Evolutionary conservation across 1,284 basidiomycete species (phyloP).

Genomic region (Exsudoporus floridanus): DNA sequence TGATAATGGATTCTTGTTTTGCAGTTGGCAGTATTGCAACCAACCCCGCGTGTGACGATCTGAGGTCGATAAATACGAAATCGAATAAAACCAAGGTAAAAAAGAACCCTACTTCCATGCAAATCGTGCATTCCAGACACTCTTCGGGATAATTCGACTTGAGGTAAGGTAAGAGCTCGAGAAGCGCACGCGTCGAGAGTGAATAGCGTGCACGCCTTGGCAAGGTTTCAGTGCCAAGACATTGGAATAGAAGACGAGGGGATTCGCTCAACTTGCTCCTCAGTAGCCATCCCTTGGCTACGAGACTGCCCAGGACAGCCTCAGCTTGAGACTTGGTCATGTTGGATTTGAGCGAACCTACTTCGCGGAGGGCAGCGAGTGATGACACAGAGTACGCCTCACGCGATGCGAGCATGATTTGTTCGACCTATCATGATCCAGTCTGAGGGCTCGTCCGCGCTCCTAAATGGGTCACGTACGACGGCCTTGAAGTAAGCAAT

Average conservation of each 20-base stretch:
- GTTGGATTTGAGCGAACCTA: conserved; percentile 56
- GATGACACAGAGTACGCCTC: conserved; percentile 76
- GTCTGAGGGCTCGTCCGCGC: not conserved
- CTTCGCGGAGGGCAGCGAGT: conserved; percentile 72
- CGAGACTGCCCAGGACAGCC: conserved; percentile 71
- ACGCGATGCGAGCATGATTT: conserved; percentile 79
- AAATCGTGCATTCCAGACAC: conserved; percentile 71
- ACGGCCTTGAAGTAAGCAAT: conserved; percentile 81
- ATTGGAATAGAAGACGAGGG: not conserved
- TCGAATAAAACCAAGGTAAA: conserved; percentile 27
- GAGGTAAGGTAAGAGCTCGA: conserved; percentile 77
- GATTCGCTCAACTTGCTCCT: conserved; percentile 65
- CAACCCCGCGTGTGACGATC: conserved; percentile 67
- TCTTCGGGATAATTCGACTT: conserved; percentile 72
- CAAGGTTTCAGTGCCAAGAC: not conserved
- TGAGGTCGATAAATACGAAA: conserved; percentile 46
- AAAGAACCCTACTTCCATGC: conserved; percentile 55
- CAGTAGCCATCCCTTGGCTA: conserved; percentile 76
- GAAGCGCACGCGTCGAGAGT: conserved; percentile 69
- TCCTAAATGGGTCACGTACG: conserved; percentile 43
- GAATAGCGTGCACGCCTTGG: conserved; percentile 70
- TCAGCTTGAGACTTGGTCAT: conserved; percentile 79
- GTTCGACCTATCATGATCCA: conserved; percentile 63
- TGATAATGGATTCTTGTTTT: conserved; percentile 63
- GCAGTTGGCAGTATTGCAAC: conserved; percentile 65